These are phyloP conservation scores for slime mould (Dictyostelium discoideum) DNA, from an alignment of 78 protist genomes.

Conservation along the genomic window DNA sequence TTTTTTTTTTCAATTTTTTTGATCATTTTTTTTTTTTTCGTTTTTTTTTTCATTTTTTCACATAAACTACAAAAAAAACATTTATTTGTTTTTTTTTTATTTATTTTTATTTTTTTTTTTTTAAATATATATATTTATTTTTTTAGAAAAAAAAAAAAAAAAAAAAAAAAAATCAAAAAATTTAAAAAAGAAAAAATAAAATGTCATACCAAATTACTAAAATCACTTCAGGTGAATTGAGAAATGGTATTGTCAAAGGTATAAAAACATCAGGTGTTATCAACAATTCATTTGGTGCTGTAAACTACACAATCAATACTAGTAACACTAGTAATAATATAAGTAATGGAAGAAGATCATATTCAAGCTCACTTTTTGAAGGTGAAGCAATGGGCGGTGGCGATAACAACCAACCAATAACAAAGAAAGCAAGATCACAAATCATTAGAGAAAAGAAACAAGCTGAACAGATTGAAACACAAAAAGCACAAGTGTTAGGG, in stretches of 20 bases:
- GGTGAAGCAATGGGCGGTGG: neutral
- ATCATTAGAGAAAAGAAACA: neutral
- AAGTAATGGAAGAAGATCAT: neutral
- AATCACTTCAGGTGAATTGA: neutral
- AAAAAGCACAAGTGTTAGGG: neutral
- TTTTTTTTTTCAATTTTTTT: too few relatives aligned
- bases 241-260: neutral
- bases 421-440: constrained; percentile 4
- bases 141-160: neutral
- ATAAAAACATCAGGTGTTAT: neutral
- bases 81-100: neutral
- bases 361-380: neutral
- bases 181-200: neutral
- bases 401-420: neutral
- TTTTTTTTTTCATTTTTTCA: neutral
- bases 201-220: constrained; percentile 13
- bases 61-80: neutral
- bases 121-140: neutral
- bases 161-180: neutral
- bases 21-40: neutral
- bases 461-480: neutral
- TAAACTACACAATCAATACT: neutral
- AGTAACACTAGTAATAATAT: neutral
- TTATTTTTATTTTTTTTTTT: neutral
- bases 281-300: neutral